phyloP scores from a whole-genome alignment of 805 yeast species.

The Candida bentonensis region DNA sequence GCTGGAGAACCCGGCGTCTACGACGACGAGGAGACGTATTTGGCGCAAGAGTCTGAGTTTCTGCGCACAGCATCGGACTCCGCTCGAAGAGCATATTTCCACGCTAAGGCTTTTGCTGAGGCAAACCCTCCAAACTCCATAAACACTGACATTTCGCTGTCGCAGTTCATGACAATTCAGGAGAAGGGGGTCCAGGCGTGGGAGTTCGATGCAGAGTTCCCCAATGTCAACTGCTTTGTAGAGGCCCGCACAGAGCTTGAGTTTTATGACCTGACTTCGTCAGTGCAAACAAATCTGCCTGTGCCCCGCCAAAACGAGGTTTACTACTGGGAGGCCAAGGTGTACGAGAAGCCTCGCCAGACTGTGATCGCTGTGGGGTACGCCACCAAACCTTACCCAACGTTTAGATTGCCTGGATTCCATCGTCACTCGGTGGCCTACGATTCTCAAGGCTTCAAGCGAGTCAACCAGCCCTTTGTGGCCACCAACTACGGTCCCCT shows the following conservation, averaged over 20 bases:
- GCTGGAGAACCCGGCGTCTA: slow-evolving; percentile 41
- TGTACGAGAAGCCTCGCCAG: slow-evolving; percentile 49
- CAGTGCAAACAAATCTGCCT: slow-evolving; percentile 72
- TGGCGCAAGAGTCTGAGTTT: slow-evolving; percentile 48
- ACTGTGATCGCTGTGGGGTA: slow-evolving; percentile 58
- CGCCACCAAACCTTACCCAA: slow-evolving; percentile 80
- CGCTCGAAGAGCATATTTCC: slow-evolving; percentile 47
- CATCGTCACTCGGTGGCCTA: slow-evolving; percentile 77
- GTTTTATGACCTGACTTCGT: slow-evolving; percentile 42
- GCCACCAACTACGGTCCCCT: slow-evolving; percentile 32
- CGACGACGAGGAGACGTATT: slow-evolving; percentile 48
- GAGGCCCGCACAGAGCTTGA: slow-evolving; percentile 45
- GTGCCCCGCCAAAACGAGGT: slow-evolving; percentile 72
- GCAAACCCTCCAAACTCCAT: slow-evolving; percentile 29
- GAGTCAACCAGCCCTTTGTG: slow-evolving; percentile 64
- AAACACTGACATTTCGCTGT: slow-evolving; percentile 31
- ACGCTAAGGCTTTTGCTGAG: slow-evolving; percentile 36
- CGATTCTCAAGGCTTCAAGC: slow-evolving; percentile 69
- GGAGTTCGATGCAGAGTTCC: slow-evolving; percentile 48
- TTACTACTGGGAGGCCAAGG: slow-evolving; percentile 78
- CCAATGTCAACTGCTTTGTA: slow-evolving; percentile 46
- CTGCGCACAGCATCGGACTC: slow-evolving; percentile 44
- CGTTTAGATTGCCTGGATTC: slow-evolving; percentile 85
- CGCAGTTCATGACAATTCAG: slow-evolving; percentile 56
- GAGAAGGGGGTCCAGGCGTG: slow-evolving; percentile 85